Evolutionary conservation across 306 rosid genomes (phyloP).

Genomic region (Senna siamea): DNA sequence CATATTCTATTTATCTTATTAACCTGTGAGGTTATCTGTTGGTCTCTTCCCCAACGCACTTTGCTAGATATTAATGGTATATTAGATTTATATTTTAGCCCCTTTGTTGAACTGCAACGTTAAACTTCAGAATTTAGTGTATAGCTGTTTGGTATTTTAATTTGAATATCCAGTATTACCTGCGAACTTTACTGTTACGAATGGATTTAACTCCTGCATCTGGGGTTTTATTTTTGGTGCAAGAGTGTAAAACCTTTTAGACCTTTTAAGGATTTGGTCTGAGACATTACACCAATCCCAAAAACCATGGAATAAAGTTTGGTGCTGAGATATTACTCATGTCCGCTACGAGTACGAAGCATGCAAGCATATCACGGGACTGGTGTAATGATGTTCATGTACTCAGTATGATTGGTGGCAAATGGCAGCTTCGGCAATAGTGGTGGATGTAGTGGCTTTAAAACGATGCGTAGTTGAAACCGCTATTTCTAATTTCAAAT

Average conservation of each 20-base stretch:
- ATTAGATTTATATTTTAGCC: slow-evolving; percentile 21
- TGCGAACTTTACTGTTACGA: too few species aligned
- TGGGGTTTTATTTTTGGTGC: too few species aligned
- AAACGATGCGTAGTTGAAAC: too few species aligned
- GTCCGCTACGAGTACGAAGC: too few species aligned
- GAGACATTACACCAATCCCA: not conserved
- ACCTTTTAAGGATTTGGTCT: not conserved
- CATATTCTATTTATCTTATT: slow-evolving; percentile 15
- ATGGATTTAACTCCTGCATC: too few species aligned
- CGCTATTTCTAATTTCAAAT: too few species aligned
- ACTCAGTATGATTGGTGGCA: too few species aligned
- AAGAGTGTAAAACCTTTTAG: not conserved
- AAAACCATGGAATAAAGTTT: not conserved
- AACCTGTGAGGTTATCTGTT: slow-evolving; percentile 39
- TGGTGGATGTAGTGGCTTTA: not conserved
- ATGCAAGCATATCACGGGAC: too few species aligned
- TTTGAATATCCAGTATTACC: slow-evolving; percentile 19
- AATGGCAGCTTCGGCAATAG: not conserved
- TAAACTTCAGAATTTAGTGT: slow-evolving; percentile 35
- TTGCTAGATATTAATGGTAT: slow-evolving; percentile 33
- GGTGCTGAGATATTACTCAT: too few species aligned
- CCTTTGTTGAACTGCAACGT: slow-evolving; percentile 11
- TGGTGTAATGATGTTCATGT: too few species aligned
- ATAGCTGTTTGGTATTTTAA: slow-evolving; percentile 32
- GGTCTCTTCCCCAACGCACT: slow-evolving; percentile 39